These are phyloP conservation scores for Psilocybe subaeruginosa DNA, from an alignment of 768 basidiomycete genomes.

Conservation along the genomic window DNA sequence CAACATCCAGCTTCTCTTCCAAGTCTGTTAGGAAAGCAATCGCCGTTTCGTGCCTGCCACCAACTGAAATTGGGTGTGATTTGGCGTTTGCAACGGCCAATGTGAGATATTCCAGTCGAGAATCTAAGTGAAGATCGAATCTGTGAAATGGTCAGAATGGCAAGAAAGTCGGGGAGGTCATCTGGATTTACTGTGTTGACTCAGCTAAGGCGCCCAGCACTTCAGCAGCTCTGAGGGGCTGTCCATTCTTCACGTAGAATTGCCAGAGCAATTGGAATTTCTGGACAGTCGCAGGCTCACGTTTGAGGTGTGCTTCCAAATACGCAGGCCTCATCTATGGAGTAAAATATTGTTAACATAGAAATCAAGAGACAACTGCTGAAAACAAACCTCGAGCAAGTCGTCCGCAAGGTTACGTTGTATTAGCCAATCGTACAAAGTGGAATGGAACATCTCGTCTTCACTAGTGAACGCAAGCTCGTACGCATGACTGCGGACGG, in stretches of 20 bases:
- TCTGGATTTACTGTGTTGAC: constrained; percentile 65
- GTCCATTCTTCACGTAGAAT: constrained; percentile 92
- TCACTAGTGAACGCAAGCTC: constrained; percentile 81
- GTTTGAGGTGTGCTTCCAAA: constrained; percentile 85
- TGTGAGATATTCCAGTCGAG: constrained; percentile 89
- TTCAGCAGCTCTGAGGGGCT: constrained; percentile 86
- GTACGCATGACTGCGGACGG: constrained; percentile 83
- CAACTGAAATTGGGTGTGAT: constrained; percentile 82
- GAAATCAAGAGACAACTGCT: constrained; percentile 1
- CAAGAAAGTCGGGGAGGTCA: constrained; percentile 10
- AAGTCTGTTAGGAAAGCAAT: constrained; percentile 93
- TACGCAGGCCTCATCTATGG: constrained; percentile 81
- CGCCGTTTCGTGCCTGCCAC: constrained; percentile 83
- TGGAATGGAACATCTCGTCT: constrained; percentile 94
- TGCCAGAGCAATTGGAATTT: constrained; percentile 95
- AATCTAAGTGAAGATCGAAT: constrained; percentile 68
- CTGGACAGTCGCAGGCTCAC: constrained; percentile 78
- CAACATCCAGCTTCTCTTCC: constrained; percentile 96
- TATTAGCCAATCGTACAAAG: constrained; percentile 94
- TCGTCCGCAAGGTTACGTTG: constrained; percentile 80
- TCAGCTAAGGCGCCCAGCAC: constrained; percentile 85
- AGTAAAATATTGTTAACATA: not conserved
- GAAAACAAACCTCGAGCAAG: constrained; percentile 74
- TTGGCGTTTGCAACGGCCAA: constrained; percentile 96
- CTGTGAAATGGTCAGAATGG: constrained; percentile 35